Percentiles rank a stretch among this genome's conserved stretches.
Evolutionary conservation across 768 basidiomycete genomes (phyloP).

Genomic region (Tricholomella constricta): DNA sequence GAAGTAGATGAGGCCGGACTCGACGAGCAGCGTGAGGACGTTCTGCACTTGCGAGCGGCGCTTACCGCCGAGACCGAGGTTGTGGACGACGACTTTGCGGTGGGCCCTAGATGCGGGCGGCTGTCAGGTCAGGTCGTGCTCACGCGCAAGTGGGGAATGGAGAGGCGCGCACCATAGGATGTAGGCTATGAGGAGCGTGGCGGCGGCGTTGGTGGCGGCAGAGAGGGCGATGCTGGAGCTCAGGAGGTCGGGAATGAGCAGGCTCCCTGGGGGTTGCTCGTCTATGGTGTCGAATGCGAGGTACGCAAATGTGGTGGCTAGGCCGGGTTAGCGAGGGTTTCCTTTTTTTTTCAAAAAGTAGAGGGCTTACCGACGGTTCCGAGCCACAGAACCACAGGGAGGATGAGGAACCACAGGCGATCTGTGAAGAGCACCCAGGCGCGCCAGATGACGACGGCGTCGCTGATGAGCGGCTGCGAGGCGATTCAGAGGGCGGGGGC

Average conservation of each 20-base stretch:
- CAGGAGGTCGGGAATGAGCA: constrained; percentile 3
- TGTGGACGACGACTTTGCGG: constrained; percentile 3
- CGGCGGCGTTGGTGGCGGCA: constrained; percentile 14
- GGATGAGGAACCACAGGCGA: constrained; percentile 4
- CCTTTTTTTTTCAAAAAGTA: background rate
- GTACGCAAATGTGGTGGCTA: constrained; percentile 1
- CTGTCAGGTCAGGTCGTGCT: background rate
- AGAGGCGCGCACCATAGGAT: constrained; percentile 9
- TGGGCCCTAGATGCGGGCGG: background rate
- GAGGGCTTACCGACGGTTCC: constrained; percentile 13
- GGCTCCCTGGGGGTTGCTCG: constrained; percentile 1
- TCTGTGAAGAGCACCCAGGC: constrained; percentile 21
- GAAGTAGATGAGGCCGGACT: constrained; percentile 19
- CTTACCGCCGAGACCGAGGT: constrained; percentile 3
- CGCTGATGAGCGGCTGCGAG: constrained; percentile 16
- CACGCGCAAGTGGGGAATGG: too few species aligned
- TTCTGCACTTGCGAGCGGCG: constrained; percentile 1
- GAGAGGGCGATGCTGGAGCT: constrained; percentile 10
- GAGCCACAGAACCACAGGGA: constrained; percentile 14
- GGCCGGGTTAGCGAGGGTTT: too few species aligned
- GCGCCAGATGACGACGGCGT: too few species aligned
- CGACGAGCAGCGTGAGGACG: constrained; percentile 17
- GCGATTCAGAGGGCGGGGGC: background rate
- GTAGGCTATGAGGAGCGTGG: constrained; percentile 12
- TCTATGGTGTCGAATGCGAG: background rate